Base-by-base conservation (phyloP, 192 early-diverging fungal genomes). In the Coemansia sp. region DNA sequence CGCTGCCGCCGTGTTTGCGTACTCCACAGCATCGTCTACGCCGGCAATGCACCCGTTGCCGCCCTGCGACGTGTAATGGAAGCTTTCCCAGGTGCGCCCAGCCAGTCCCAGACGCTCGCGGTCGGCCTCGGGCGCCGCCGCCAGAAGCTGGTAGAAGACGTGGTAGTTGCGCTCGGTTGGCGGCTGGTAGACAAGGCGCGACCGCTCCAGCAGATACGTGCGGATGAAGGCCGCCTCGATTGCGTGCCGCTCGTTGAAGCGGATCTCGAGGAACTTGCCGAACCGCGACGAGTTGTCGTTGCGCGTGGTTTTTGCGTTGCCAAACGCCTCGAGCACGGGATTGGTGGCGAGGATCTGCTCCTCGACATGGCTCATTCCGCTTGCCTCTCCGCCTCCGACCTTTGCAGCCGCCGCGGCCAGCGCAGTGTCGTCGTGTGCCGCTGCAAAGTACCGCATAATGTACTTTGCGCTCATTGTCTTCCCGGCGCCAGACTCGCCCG, bases 231-330 rank as follows among this genome's bases (percentile, higher is more conserved):
- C 97, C 44, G 95, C 96, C 56, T 92, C 90, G 79, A 99, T 99
- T 49, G 92, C 88, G 61, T 83, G 85, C 16, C 85, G 70, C 64
- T 90, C 90, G 72, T 91, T 90, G 82, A 99, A 99, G 71, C 94
- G 84, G 71, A 99, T 97, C 79, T 97, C 95, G 67, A 96, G 92
- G 83, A 97, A 99, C 86, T 99, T 99, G 64, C 97, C 97, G 75
- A 99, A 99, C 21, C 97, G 91, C 54, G 96, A 98, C 64, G 87
- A 89, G 86, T 99, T 99, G 85, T 99, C 97, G 86, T 99, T 99
- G 75, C 97, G 85, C 8, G 97, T 98, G 11, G 97, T 99, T 79
- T 99, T 99, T 39, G 97, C 95, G 83, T 99, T 99, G 70, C 97
- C 97, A 75, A 99, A 99, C 53, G 97, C 91, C 88, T 99, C 97